phyloP scores from a whole-genome alignment of 2,329 filamentous ascomycete species.

The Xylariaceae sp. region DNA sequence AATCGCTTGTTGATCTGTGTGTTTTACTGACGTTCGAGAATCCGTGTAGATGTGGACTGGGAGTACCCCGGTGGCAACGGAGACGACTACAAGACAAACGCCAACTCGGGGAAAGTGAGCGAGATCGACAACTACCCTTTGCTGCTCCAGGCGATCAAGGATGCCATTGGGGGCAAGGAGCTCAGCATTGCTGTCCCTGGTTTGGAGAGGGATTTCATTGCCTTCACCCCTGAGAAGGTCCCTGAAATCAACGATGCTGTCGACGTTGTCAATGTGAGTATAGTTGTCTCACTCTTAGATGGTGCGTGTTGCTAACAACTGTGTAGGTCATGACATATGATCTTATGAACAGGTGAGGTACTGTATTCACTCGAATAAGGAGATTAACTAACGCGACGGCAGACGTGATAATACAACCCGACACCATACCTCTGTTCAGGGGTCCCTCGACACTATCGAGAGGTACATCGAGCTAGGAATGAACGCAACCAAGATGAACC shows the following conservation, averaged over 20 bases:
- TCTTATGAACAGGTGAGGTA: slow-evolving; percentile 25
- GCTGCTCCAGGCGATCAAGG: slow-evolving; percentile 55
- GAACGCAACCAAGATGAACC: slow-evolving; percentile 50
- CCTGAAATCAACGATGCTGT: slow-evolving; percentile 55
- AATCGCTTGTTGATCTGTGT: neutral
- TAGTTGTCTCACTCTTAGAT: neutral
- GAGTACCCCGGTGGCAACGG: slow-evolving; percentile 62
- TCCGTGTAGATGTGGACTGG: slow-evolving; percentile 57
- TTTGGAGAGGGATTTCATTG: slow-evolving; percentile 61
- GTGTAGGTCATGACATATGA: slow-evolving; percentile 39
- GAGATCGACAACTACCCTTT: slow-evolving; percentile 62
- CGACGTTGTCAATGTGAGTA: slow-evolving; percentile 58
- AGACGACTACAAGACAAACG: slow-evolving; percentile 61
- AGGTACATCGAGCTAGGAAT: slow-evolving; percentile 57
- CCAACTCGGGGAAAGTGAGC: slow-evolving; percentile 56
- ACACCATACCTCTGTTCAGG: slow-evolving; percentile 61
- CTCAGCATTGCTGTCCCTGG: slow-evolving; percentile 68
- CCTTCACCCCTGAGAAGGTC: slow-evolving; percentile 55
- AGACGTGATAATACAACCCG: slow-evolving; percentile 60
- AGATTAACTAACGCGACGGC: slow-evolving; percentile 53
- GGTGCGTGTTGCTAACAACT: neutral
- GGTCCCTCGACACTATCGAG: slow-evolving; percentile 51
- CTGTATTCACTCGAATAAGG: neutral
- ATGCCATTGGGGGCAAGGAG: slow-evolving; percentile 55
- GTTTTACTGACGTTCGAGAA: slow-evolving; percentile 4